A percentile compares a stretch with the other conserved stretches of the same genome.
Evolutionary conservation across 257 asterid species (phyloP).

Genomic region (Marsdenia floribunda): DNA sequence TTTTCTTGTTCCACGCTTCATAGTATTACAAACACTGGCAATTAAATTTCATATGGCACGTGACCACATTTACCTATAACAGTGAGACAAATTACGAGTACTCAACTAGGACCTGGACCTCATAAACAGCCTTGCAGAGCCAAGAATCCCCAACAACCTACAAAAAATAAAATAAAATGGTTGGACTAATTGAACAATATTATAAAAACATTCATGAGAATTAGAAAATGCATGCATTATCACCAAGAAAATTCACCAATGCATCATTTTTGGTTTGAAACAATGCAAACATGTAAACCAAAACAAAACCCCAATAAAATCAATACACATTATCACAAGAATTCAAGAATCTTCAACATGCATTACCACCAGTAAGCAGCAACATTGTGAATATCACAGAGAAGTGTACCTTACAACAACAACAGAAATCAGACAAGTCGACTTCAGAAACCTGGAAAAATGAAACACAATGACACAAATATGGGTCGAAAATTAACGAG

Average conservation of each 20-base stretch:
- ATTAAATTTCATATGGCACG: background rate
- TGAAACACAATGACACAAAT: background rate
- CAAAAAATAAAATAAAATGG: background rate
- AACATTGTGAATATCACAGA: background rate
- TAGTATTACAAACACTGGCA: background rate
- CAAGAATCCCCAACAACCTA: background rate
- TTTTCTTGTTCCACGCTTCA: background rate
- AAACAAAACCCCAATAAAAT: background rate
- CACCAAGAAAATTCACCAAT: background rate
- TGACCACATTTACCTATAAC: background rate
- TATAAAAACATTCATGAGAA: background rate
- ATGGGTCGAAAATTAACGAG: background rate
- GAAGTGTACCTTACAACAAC: background rate
- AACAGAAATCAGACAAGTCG: background rate
- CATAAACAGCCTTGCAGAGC: background rate
- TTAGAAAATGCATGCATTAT: background rate
- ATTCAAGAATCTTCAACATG: background rate
- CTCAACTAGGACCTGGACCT: background rate
- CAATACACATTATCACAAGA: background rate
- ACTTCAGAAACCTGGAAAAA: slow-evolving; percentile 1
- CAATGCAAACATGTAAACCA: background rate
- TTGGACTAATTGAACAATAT: background rate
- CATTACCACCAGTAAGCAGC: background rate
- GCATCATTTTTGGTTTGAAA: background rate
- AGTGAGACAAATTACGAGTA: background rate